Conservation (phyloP, 768 basidiomycete species). For the Suillus fuscotomentosus region DNA sequence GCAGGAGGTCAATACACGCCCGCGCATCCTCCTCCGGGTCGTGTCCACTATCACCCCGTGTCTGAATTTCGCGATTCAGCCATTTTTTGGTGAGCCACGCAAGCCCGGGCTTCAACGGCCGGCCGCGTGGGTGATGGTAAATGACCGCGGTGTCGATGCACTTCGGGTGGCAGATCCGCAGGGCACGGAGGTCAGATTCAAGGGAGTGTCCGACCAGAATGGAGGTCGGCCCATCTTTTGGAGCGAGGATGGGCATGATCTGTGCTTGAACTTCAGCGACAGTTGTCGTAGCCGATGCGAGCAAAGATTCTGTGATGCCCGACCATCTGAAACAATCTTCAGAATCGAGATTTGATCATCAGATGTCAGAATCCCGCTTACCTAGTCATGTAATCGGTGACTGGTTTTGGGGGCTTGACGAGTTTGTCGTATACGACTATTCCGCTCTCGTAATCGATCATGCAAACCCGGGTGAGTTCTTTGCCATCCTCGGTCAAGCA, state of each 20-base stretch:
- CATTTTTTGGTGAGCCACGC: constrained; percentile 98
- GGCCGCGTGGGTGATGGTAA: constrained; percentile 91
- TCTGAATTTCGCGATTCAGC: constrained; percentile 89
- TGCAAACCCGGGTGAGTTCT: constrained; percentile 80
- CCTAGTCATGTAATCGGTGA: constrained; percentile 92
- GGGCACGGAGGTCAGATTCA: constrained; percentile 88
- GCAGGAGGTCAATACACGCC: constrained; percentile 81
- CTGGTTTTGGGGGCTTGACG: constrained; percentile 83
- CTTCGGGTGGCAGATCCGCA: constrained; percentile 81
- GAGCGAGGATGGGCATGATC: constrained; percentile 61
- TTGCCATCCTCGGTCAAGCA: constrained; percentile 89
- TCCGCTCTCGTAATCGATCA: constrained; percentile 75
- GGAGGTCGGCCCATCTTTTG: constrained; percentile 50
- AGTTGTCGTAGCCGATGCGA: constrained; percentile 72
- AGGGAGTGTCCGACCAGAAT: constrained; percentile 95
- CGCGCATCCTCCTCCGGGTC: constrained; percentile 94
- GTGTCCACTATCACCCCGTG: constrained; percentile 80
- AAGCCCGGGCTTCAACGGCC: constrained; percentile 90
- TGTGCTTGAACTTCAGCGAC: constrained; percentile 75
- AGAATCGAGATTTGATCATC: background rate
- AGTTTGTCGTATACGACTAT: constrained; percentile 84
- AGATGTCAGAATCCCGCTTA: constrained; percentile 29
- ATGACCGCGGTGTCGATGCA: constrained; percentile 91
- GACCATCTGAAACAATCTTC: constrained; percentile 64
- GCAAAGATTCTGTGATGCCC: constrained; percentile 80